Conservation (phyloP, 768 basidiomycete species). For the Rhizopogon sp. region DNA sequence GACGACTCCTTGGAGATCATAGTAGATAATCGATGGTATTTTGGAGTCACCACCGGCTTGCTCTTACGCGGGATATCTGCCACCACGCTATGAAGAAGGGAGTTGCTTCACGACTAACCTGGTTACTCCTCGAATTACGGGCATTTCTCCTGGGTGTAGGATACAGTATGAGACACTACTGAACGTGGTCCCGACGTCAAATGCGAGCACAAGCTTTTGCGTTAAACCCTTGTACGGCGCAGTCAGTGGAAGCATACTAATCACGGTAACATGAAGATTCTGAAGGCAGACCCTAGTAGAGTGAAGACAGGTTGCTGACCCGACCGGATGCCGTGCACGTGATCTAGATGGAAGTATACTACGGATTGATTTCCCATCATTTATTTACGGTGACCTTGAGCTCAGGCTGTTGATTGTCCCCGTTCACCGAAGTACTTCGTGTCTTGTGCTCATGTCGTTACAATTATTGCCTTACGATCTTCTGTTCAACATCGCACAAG, state of each 20-base stretch:
- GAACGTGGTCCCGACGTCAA: constrained; percentile 41
- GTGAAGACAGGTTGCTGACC: too few relatives aligned
- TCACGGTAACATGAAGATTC: not conserved
- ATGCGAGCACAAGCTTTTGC: constrained; percentile 40
- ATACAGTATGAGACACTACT: constrained; percentile 35
- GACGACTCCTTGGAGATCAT: constrained; percentile 34
- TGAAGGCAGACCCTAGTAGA: too few relatives aligned
- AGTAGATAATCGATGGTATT: constrained; percentile 44
- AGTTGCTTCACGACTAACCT: constrained; percentile 13
- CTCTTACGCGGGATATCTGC: constrained; percentile 44
- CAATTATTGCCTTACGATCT: constrained; percentile 63
- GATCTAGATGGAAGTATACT: not conserved
- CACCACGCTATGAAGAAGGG: not conserved
- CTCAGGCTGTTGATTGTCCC: too few relatives aligned
- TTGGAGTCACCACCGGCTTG: constrained; percentile 41
- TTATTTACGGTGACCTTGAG: not conserved
- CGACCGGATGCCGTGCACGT: not conserved
- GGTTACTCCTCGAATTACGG: constrained; percentile 21
- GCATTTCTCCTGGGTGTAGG: constrained; percentile 30
- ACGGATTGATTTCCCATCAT: not conserved
- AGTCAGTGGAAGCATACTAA: constrained; percentile 21
- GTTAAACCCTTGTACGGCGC: constrained; percentile 28
- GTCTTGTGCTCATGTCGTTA: constrained; percentile 23
- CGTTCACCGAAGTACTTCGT: not conserved
- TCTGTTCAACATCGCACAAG: constrained; percentile 59